Evolutionary conservation across 2,329 filamentous ascomycete genomes (phyloP), one percentile per base, ranked within the genome.

Genomic region (Xylariaceae sp.): DNA sequence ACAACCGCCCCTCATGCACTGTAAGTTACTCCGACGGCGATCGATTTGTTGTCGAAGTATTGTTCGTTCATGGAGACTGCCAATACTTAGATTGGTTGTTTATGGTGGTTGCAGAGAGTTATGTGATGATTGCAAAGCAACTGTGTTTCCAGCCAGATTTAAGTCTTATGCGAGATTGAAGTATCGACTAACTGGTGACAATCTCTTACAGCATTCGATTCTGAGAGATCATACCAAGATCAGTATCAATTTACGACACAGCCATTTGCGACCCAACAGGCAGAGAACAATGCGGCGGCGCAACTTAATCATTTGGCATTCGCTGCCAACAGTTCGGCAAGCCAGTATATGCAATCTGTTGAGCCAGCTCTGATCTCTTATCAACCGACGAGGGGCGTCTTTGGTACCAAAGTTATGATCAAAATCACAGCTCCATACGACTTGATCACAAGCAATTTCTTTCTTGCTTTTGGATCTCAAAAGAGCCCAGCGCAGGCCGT

Each of bases 341-440:
- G 82, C 46, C 80, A 85, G 57, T 89, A 90, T 71, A 79, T 92
- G 66, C 74, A 82, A 48, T 73, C 82, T 54, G 80, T 80, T 63
- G 70, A 78, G 59, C 83, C 83, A 52, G 79, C 85, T 63, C 74
- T 96, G 58, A 77, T 85, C 53, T 87, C 87, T 53, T 90, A 82
- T 68, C 79, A 83, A 54, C 93, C 92, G 16, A 73, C 75, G 42
- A 78, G 82, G 63, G 92, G 91, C 41, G 72, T 77, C 33, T 79
- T 81, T 64, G 88, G 88, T 48, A 88, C 87, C 17, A 85, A 85
- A 62, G 75, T 96, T 10, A 79, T 81, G 54, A 78, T 96, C 58
- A 87, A 89, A 66, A 81, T 96, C 31, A 84, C 86, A 47, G 87
- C 88, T 41, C 80, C 86, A 54, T 89, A 89, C 72, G 87, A 96